phyloP scores from a whole-genome alignment of 176 grass and related monocot species.

The Zizania latifolia region DNA sequence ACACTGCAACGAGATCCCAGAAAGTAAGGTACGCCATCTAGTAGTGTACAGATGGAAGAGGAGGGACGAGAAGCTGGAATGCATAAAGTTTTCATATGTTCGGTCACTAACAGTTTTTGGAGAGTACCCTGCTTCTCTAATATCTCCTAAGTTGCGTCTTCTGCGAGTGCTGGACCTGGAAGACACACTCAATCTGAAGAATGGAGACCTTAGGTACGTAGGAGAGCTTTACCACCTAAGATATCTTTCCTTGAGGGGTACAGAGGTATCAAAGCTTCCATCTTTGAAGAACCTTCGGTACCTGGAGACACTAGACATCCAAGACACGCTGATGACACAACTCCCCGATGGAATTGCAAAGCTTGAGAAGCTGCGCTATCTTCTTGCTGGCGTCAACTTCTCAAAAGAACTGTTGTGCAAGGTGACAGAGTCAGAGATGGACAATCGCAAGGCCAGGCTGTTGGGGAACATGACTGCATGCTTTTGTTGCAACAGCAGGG shows the following conservation, averaged over 20 bases:
- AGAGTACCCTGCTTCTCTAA: not conserved
- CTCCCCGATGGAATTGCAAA: not conserved
- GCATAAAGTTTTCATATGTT: not conserved
- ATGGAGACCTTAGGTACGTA: conserved; percentile 15
- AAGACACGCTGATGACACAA: not conserved
- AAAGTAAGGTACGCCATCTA: conserved; percentile 33
- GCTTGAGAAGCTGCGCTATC: conserved; percentile 28
- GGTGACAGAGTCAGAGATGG: not conserved
- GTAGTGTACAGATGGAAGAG: conserved; percentile 28
- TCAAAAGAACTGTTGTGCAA: not conserved
- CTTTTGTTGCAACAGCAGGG: not conserved
- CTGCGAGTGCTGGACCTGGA: conserved; percentile 30
- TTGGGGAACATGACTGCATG: not conserved
- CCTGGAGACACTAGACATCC: conserved; percentile 30
- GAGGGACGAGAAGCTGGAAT: not conserved
- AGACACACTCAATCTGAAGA: not conserved
- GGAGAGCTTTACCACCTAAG: conserved; percentile 25
- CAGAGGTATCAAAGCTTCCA: not conserved
- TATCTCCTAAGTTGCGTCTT: conserved; percentile 20
- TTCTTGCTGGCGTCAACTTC: not conserved
- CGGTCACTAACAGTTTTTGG: conserved; percentile 29
- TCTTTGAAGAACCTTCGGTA: conserved; percentile 17
- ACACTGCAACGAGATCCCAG: not conserved
- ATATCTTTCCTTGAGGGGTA: not conserved
- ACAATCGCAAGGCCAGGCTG: no score